Percentiles rank a stretch among this genome's conserved stretches.
Conservation (phyloP, 2,329 filamentous ascomycete species). For the Biscogniauxia marginata region DNA sequence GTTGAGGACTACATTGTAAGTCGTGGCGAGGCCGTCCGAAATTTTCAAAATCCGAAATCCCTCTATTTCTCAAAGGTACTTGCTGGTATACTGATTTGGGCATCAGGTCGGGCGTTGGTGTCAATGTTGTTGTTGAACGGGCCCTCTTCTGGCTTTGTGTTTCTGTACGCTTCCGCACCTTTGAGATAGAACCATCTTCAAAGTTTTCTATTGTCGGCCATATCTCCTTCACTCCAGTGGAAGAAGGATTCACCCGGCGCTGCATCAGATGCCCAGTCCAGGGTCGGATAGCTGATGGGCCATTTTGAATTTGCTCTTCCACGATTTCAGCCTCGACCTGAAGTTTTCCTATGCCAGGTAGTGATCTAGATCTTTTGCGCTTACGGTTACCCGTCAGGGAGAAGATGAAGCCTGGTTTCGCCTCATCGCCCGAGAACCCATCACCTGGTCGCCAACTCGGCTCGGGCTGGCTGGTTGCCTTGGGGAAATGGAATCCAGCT, state of each 20-base stretch:
- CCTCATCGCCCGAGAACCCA: constrained; percentile 32
- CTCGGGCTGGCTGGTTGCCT: constrained; percentile 20
- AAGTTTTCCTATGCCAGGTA: constrained; percentile 24
- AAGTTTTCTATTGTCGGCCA: constrained; percentile 33
- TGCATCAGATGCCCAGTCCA: constrained; percentile 1
- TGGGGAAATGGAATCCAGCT: constrained; percentile 24
- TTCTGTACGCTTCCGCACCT: constrained; percentile 1
- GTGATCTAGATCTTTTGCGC: constrained; percentile 18
- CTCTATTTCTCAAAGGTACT: constrained; percentile 12
- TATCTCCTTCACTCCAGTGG: constrained; percentile 16
- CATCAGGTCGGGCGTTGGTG: background rate
- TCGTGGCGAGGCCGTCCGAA: constrained; percentile 16
- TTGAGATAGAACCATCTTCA: constrained; percentile 13
- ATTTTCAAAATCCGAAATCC: constrained; percentile 22
- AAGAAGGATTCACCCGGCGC: constrained; percentile 4
- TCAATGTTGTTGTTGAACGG: constrained; percentile 1
- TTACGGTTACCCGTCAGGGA: constrained; percentile 23
- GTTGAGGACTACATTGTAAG: background rate
- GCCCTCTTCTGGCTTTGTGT: background rate
- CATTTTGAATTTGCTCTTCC: background rate
- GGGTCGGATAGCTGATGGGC: background rate
- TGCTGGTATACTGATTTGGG: background rate
- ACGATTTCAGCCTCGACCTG: constrained; percentile 14
- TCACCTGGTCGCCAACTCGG: constrained; percentile 28
- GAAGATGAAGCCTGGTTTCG: constrained; percentile 20